Conservation (phyloP, 495 filamentous ascomycete species). For the Terfezia boudieri region DNA sequence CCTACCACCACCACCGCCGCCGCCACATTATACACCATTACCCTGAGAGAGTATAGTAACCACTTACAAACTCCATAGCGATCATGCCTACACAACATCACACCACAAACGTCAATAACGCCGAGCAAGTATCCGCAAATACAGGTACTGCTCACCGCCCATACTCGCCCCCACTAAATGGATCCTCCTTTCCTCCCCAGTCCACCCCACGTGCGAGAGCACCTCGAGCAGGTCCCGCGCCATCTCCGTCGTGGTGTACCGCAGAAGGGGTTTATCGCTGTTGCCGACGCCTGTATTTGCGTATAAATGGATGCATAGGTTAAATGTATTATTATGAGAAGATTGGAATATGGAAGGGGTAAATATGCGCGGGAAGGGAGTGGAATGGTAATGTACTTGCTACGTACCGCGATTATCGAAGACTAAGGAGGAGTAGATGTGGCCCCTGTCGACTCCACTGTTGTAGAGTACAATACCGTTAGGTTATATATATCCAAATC, state of each 20-base stretch:
- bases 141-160: conserved; percentile 28
- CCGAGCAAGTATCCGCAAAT: too few species aligned
- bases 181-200: conserved; percentile 28
- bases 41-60: neutral
- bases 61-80: conserved; percentile 40
- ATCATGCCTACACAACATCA: conserved; percentile 37
- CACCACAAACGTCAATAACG: too few species aligned
- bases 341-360: neutral
- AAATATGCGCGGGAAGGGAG: neutral
- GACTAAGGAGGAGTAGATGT: neutral
- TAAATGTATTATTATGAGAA: conserved; percentile 39
- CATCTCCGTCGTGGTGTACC: conserved; percentile 57
- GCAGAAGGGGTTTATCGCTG: conserved; percentile 46
- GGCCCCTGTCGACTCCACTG: neutral
- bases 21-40: neutral
- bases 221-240: conserved; percentile 49
- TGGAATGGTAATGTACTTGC: neutral
- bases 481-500: too few species aligned
- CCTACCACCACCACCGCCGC: neutral
- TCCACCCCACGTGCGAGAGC: conserved; percentile 47
- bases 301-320: conserved; percentile 22
- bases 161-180: conserved; percentile 56
- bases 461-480: neutral
- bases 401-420: neutral
- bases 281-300: conserved; percentile 38